phyloP scores from a whole-genome alignment of 306 rosid genomes.

The Canavalia gladiata region DNA sequence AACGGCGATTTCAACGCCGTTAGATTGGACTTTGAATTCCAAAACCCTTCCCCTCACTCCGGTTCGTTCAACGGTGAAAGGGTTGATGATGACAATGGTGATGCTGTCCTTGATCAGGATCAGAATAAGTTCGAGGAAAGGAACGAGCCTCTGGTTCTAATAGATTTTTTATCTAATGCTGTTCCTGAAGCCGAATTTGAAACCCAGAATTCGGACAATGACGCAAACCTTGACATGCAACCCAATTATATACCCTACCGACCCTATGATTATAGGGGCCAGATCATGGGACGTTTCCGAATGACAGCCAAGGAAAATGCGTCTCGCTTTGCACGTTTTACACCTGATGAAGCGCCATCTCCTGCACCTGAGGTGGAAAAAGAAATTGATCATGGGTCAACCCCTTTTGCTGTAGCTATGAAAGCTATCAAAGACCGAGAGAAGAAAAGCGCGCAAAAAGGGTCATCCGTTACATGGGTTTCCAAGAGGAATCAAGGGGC shows the following conservation, averaged over 20 bases:
- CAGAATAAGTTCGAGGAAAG: background rate
- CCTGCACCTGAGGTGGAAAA: slow-evolving; percentile 9
- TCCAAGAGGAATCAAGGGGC: slow-evolving; percentile 42
- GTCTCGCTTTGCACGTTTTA: slow-evolving; percentile 52
- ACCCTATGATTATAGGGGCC: background rate
- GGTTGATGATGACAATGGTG: no score
- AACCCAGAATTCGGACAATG: background rate
- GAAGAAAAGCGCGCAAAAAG: background rate
- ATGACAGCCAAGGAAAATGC: slow-evolving; percentile 58
- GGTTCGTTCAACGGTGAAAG: no score
- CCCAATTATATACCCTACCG: background rate
- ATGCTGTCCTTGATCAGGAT: no score
- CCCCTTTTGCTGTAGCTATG: slow-evolving; percentile 75
- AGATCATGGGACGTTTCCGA: slow-evolving; percentile 51
- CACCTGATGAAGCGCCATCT: background rate
- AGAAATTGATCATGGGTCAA: slow-evolving; percentile 56
- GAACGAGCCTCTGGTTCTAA: background rate
- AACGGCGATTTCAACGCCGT: background rate
- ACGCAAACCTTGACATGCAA: background rate
- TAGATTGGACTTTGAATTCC: background rate
- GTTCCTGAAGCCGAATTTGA: background rate
- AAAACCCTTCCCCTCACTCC: background rate
- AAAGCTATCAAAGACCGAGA: slow-evolving; percentile 61
- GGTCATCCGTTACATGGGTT: slow-evolving; percentile 53
- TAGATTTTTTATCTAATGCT: slow-evolving; percentile 16